Evolutionary conservation across 2,329 filamentous ascomycete genomes (phyloP).

Genomic region (Nemania sp.): DNA sequence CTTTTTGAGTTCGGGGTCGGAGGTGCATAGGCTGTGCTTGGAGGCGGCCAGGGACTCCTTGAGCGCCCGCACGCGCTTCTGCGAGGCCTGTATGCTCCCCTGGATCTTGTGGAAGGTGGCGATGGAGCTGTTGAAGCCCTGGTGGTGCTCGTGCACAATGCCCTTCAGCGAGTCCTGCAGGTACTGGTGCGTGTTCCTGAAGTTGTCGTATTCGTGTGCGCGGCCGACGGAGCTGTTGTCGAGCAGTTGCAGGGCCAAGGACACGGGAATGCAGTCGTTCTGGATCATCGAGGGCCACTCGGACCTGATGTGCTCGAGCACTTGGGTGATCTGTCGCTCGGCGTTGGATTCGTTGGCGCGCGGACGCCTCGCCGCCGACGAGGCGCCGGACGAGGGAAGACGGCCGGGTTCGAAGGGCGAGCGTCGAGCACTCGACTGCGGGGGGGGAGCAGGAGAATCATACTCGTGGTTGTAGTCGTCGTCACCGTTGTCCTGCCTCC

Average conservation of each 20-base stretch:
- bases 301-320: constrained; percentile 80
- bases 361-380: constrained; percentile 33
- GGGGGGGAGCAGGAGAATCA: constrained; percentile 47
- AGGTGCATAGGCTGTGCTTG: constrained; percentile 79
- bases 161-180: constrained; percentile 91
- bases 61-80: constrained; percentile 79
- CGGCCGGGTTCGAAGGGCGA: constrained; percentile 40
- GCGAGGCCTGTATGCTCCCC: constrained; percentile 84
- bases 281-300: constrained; percentile 94
- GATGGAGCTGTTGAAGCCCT: constrained; percentile 98
- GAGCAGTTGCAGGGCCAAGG: constrained; percentile 92
- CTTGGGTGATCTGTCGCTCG: constrained; percentile 61
- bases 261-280: constrained; percentile 87
- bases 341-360: constrained; percentile 49
- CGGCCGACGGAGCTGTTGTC: constrained; percentile 92
- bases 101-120: constrained; percentile 99
- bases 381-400: constrained; percentile 35
- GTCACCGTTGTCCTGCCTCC: constrained; percentile 45
- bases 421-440: constrained; percentile 38
- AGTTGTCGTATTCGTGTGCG: constrained; percentile 84
- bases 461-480: constrained; percentile 43
- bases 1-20: constrained; percentile 89
- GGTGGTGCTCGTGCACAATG: constrained; percentile 98
- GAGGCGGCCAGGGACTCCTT: constrained; percentile 82
- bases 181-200: constrained; percentile 80